Conservation (phyloP, 225 moss, liverwort and hornwort species). For the Physcomitrellopsis africana region DNA sequence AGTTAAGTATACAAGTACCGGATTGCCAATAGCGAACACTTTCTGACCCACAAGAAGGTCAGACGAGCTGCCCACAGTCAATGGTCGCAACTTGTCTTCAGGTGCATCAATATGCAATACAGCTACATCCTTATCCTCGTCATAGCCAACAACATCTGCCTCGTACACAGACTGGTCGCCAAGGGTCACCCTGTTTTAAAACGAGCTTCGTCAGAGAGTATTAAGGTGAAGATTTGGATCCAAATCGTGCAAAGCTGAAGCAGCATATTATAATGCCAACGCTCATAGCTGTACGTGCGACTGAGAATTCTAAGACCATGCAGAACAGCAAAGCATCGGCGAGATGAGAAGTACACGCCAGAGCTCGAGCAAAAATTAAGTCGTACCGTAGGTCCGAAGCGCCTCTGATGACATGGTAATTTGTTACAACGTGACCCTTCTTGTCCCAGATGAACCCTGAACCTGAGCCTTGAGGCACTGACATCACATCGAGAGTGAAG, state of each 20-base stretch:
- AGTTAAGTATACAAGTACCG: constrained; percentile 51
- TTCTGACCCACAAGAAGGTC: constrained; percentile 98
- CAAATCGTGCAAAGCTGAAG: not conserved
- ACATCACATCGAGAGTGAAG: constrained; percentile 98
- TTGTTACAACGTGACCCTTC: constrained; percentile 94
- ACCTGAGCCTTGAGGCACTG: constrained; percentile 99
- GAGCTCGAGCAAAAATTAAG: not conserved
- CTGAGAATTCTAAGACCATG: not conserved
- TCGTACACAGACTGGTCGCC: constrained; percentile 99
- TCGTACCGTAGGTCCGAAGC: constrained; percentile 93
- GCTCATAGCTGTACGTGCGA: not conserved
- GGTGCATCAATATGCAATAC: constrained; percentile 92
- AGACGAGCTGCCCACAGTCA: constrained; percentile 95
- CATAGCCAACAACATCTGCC: constrained; percentile 98
- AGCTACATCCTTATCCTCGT: constrained; percentile 99
- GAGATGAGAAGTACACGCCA: not conserved
- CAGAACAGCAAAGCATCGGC: not conserved
- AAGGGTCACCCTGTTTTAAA: constrained; percentile 72
- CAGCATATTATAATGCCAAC: not conserved
- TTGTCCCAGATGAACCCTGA: constrained; percentile 99
- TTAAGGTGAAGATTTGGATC: constrained; percentile 7
- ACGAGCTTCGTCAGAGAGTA: constrained; percentile 23
- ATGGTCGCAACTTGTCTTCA: constrained; percentile 71
- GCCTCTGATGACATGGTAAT: constrained; percentile 98
- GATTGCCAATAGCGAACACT: constrained; percentile 97